phyloP scores from a whole-genome alignment of 805 yeast genomes.

The Saturnispora diversa region DNA sequence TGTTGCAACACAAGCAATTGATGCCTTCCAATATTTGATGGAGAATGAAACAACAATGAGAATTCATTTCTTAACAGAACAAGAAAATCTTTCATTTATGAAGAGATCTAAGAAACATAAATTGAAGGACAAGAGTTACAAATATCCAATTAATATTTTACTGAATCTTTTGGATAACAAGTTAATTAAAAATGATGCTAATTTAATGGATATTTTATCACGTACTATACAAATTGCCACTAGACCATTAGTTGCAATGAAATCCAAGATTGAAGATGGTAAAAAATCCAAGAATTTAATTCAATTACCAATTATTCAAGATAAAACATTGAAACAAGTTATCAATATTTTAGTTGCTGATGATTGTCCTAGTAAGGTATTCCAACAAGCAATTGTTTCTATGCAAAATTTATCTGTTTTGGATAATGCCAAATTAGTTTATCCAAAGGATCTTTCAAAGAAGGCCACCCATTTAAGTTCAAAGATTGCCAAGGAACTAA shows the following conservation, averaged over 20 bases:
- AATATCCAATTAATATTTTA: conserved; percentile 67
- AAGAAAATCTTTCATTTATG: conserved; percentile 44
- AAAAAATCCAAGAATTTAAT: conserved; percentile 18
- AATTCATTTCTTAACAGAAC: conserved; percentile 71
- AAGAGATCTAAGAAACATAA: conserved; percentile 33
- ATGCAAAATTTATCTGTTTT: conserved; percentile 68
- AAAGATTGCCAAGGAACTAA: conserved; percentile 46
- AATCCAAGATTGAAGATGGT: conserved; percentile 32
- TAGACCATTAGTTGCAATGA: conserved; percentile 53
- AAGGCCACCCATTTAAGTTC: conserved; percentile 56
- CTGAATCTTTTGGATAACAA: conserved; percentile 54
- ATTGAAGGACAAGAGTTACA: conserved; percentile 36
- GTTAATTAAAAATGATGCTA: conserved; percentile 62
- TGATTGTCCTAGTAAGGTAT: conserved; percentile 78
- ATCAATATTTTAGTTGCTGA: conserved; percentile 66
- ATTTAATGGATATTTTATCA: conserved; percentile 68
- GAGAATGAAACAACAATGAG: conserved; percentile 61
- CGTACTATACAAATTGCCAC: conserved; percentile 71
- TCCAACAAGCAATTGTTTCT: conserved; percentile 72
- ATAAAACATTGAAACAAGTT: conserved; percentile 49
- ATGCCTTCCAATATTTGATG: conserved; percentile 61
- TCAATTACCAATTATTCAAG: conserved; percentile 57
- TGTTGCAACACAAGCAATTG: conserved; percentile 72
- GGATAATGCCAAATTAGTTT: conserved; percentile 51
- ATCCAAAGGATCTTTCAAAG: conserved; percentile 58